Conservation (phyloP, 148 eudicot genomes). For the Chenopodium album region DNA sequence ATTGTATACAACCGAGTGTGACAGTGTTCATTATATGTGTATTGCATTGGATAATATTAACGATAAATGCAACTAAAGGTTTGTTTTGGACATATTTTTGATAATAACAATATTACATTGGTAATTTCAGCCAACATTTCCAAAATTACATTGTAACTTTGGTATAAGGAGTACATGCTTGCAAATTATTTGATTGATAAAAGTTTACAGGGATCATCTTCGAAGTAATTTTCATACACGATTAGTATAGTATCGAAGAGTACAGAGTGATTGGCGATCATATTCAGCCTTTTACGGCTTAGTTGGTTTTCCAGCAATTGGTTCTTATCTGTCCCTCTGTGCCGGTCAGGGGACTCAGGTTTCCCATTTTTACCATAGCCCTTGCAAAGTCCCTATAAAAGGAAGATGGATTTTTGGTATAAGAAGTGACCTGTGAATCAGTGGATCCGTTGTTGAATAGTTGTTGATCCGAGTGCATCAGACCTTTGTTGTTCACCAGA, state of each 20-base stretch:
- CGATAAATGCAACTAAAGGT: not conserved
- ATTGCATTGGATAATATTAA: too few species aligned
- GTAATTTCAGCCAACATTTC: not conserved
- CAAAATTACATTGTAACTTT: not conserved
- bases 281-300: not conserved
- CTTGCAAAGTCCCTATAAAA: conserved; percentile 46
- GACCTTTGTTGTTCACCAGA: conserved; percentile 19
- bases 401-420: conserved; percentile 34
- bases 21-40: not conserved
- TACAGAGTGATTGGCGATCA: not conserved
- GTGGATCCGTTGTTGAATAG: conserved; percentile 25
- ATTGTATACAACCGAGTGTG: not conserved
- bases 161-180: not conserved
- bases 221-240: not conserved
- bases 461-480: conserved; percentile 23
- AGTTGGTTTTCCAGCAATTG: conserved; percentile 43
- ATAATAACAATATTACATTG: not conserved
- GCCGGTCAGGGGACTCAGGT: conserved; percentile 54
- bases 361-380: conserved; percentile 63
- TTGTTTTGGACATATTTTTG: not conserved
- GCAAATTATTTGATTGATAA: not conserved
- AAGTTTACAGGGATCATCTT: not conserved
- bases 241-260: not conserved
- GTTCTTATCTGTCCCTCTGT: conserved; percentile 49
- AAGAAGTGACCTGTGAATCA: conserved; percentile 45